These are phyloP conservation scores for Vigna radiata DNA, from an alignment of 306 rosid species.

Conservation along the genomic window DNA sequence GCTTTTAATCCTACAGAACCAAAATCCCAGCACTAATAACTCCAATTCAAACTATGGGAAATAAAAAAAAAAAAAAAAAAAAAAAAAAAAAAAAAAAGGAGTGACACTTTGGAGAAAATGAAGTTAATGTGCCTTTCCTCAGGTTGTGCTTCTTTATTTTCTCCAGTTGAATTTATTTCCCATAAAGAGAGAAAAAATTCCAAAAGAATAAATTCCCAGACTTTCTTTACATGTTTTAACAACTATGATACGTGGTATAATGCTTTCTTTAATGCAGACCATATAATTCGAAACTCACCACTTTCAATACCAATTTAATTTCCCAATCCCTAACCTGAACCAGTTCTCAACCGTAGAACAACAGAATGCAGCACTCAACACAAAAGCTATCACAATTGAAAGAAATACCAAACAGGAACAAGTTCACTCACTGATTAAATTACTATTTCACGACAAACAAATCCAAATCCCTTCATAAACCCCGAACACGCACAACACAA, in stretches of 20 bases:
- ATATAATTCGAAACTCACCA: background rate
- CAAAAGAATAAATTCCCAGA: constrained; percentile 22
- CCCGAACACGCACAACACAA: too few relatives aligned
- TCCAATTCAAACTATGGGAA: background rate
- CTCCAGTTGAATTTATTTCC: background rate
- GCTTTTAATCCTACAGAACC: background rate
- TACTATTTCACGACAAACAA: background rate
- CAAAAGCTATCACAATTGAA: background rate
- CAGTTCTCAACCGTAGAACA: background rate
- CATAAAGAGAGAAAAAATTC: background rate
- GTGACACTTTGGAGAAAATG: too few relatives aligned
- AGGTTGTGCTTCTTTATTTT: background rate
- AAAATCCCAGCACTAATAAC: background rate
- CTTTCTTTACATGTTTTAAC: constrained; percentile 2
- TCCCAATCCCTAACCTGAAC: background rate
- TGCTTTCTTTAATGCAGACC: background rate
- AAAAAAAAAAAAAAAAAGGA: too few relatives aligned
- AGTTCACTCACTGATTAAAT: background rate
- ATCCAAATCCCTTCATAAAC: background rate
- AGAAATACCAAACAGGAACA: too few relatives aligned
- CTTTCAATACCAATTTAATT: background rate
- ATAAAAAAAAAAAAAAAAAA: too few relatives aligned
- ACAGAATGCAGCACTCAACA: background rate
- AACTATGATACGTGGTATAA: background rate
- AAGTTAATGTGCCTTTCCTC: background rate